Evolutionary conservation across 306 rosid genomes (phyloP).

Genomic region (Pterocarpus macrocarpus): DNA sequence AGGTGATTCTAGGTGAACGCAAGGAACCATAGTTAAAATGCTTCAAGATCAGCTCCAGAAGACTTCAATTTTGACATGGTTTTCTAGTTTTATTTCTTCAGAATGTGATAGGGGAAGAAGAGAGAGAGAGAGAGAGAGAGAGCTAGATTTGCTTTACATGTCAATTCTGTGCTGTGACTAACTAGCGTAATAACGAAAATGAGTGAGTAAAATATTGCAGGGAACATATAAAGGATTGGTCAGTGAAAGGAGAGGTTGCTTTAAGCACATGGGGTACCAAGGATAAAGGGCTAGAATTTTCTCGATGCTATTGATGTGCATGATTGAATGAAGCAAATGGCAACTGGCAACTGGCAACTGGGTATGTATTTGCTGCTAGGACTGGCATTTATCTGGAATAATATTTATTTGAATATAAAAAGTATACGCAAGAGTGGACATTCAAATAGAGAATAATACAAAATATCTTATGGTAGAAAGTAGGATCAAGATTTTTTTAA

Average conservation of each 20-base stretch:
- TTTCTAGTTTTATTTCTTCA: conserved; percentile 27
- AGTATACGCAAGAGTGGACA: no score
- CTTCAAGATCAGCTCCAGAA: conserved; percentile 46
- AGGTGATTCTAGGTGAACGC: conserved; percentile 33
- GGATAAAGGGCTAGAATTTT: conserved; percentile 28
- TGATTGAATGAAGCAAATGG: conserved; percentile 30
- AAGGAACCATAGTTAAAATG: conserved; percentile 9
- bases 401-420: no score
- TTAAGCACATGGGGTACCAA: conserved; percentile 55
- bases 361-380: conserved; percentile 49
- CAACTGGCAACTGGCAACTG: conserved; percentile 40
- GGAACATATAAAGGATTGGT: conserved; percentile 39
- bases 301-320: conserved; percentile 26
- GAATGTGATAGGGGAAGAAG: background rate
- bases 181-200: conserved; percentile 37
- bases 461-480: no score
- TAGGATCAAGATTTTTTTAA: no score
- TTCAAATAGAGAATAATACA: no score
- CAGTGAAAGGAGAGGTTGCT: conserved; percentile 47
- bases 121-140: conserved; percentile 8
- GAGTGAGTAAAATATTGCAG: background rate
- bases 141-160: conserved; percentile 45
- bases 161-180: conserved; percentile 42
- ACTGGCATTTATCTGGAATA: conserved; percentile 12
- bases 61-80: conserved; percentile 40